Percentiles rank a stretch among this genome's conserved stretches.
Conservation (phyloP, 768 basidiomycete genomes). For the Podaxis sp. region DNA sequence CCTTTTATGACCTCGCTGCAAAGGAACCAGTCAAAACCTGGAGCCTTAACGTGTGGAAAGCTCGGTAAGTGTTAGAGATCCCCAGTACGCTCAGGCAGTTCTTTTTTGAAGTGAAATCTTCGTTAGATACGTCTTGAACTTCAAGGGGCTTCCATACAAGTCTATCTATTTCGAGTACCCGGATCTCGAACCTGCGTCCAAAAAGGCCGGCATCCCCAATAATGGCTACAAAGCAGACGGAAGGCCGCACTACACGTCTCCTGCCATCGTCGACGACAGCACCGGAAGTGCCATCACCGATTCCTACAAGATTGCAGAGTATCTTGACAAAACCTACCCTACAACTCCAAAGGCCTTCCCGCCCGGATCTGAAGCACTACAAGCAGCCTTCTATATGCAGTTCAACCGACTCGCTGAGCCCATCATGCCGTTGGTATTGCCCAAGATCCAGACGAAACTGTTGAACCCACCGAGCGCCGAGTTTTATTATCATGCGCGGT, state of each 20-base stretch:
- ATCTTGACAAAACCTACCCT: slow-evolving; percentile 49
- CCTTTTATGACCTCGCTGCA: slow-evolving; percentile 14
- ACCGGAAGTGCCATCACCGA: slow-evolving; percentile 34
- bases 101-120: not conserved
- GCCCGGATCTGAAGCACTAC: slow-evolving; percentile 15
- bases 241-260: slow-evolving; percentile 8
- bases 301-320: slow-evolving; percentile 41
- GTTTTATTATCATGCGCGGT: slow-evolving; percentile 19
- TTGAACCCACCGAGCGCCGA: slow-evolving; percentile 17
- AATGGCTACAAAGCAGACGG: not conserved
- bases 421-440: slow-evolving; percentile 13
- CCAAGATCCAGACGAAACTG: not conserved
- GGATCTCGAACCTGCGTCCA: not conserved
- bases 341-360: slow-evolving; percentile 34
- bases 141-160: slow-evolving; percentile 13
- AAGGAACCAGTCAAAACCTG: slow-evolving; percentile 1
- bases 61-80: not conserved
- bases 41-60: slow-evolving; percentile 13
- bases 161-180: slow-evolving; percentile 14
- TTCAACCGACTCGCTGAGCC: not conserved
- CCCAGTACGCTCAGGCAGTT: not conserved
- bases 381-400: slow-evolving; percentile 14
- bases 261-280: slow-evolving; percentile 32
- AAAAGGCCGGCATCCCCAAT: slow-evolving; percentile 1
- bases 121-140: slow-evolving; percentile 12